Conservation (phyloP, 768 basidiomycete species). For the Leucocoprinus leucothites region DNA sequence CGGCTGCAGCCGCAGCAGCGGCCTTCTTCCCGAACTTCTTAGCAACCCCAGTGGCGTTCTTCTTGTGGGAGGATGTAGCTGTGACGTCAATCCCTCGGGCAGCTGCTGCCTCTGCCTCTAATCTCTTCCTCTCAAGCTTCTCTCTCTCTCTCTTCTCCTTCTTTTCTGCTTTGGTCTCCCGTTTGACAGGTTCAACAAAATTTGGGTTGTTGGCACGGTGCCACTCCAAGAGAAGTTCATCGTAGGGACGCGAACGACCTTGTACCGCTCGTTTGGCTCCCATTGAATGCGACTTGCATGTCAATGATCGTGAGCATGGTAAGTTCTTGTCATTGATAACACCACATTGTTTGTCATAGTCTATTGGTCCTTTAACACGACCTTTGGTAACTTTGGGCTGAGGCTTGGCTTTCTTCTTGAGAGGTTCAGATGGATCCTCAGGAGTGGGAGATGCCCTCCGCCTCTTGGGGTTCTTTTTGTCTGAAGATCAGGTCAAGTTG, state of each 20-base stretch:
- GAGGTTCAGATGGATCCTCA: conserved; percentile 60
- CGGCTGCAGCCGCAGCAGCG: conserved; percentile 46
- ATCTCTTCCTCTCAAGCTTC: conserved; percentile 78
- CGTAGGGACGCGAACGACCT: conserved; percentile 81
- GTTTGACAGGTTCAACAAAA: conserved; percentile 84
- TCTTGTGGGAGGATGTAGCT: conserved; percentile 33
- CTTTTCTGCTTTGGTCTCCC: conserved; percentile 83
- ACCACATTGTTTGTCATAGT: conserved; percentile 91
- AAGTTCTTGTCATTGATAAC: conserved; percentile 95
- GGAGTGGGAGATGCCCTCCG: conserved; percentile 77
- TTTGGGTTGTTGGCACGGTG: conserved; percentile 85
- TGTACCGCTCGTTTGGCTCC: conserved; percentile 91
- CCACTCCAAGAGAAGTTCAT: conserved; percentile 90
- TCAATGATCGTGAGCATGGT: conserved; percentile 92
- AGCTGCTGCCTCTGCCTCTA: conserved; percentile 67
- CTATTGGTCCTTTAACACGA: conserved; percentile 80
- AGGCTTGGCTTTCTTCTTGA: conserved; percentile 76
- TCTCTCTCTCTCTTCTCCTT: conserved; percentile 82
- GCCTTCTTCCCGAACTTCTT: conserved; percentile 71
- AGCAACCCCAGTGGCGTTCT: conserved; percentile 35
- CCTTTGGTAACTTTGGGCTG: conserved; percentile 73
- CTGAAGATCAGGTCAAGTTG: background rate
- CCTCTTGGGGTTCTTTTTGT: conserved; percentile 63
- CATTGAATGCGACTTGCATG: conserved; percentile 98
- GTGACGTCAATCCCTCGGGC: conserved; percentile 53